Evolutionary conservation across 257 asterid genomes (phyloP), one percentile per base, ranked within the genome.

Genomic region (Solanum clarkiae): DNA sequence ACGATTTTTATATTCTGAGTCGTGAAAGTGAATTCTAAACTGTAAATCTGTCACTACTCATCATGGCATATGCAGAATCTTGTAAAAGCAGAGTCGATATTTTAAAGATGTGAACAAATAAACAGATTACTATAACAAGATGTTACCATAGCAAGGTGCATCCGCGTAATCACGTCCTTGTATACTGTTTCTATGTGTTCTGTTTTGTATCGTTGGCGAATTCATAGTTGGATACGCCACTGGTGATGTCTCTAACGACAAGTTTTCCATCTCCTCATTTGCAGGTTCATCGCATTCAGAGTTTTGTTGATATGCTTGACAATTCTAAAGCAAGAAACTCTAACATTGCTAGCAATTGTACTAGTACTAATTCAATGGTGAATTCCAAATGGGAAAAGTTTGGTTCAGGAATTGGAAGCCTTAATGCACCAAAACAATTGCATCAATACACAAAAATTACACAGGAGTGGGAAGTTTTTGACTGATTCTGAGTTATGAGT

Each of bases 281-380:
- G 66, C 86, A 86, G 88, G 90, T 86, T n/a, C 86, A 68, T 86
- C 90, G 88, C 3, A 56, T 86, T 42, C 87, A 88, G 84, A 86
- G 87, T 53, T 69, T 70, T 40, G 86, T 86, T 51, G 90, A 88
- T 26, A 70, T 40, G 72, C 44, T 88, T 10, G 90, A 86, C 54
- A 80, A 60, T 57, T 15, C 62, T 77, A 88, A 86, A 86, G 90
- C 70, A 70, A 70, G 54, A 70, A 70, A n/a, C 29, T 70, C 80
- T 40, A 42, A 45, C 49, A n/a, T 60, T 51, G 22, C 7, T 24
- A 45, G 54, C 49, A 85, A 75, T 49, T 54, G 54, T 70, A 12
- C 7, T n/a, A 7, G 79, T 40, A 70, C 79, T 10, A 70, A 18
- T 40, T 17, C 54, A 68, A 51, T 83, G 77, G 68, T 71, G 75